Base-by-base conservation (phyloP, 306 rosid genomes). In the Glycine latifolia region DNA sequence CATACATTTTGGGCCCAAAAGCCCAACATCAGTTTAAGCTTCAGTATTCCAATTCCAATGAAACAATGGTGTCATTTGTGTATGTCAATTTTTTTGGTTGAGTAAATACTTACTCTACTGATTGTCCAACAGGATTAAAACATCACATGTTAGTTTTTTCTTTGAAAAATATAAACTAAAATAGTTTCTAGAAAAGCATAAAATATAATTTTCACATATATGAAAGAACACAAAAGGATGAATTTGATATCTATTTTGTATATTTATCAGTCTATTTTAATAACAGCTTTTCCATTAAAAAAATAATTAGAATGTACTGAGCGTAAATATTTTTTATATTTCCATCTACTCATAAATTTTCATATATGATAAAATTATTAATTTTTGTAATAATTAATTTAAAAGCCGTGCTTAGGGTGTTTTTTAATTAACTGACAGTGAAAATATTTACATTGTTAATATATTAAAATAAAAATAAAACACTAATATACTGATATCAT, bases 1-100 rank as follows among this genome's bases (percentile, higher is more conserved):
- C 31, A 26, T 26, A 26, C 14, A 0, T 17, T 35, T 82, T 41
- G 59, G 66, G 60, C 50, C 39, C 5, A 14, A 17, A 79, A 79
- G 77, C 83, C 83, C 77, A 70, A 56, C 0, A 33, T 10, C 16
- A n/a, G 7, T 46, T 17, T 48, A 20, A 46, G 58, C 2, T 17
- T 17, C 1, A 70, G 43, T 11, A 6, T 5, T 46, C 55, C 67
- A 26, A 26, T 35, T 31, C 67, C n/a, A 43, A 44, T 44, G 50
- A 66, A 66, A 66, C 71, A 20, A 59, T 20, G 33, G 33, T 3
- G 14, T 11, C 41, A 10, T 26, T 26, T 26, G 7, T 60, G 3
- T 60, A 10, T 0, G 37, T 1, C 39, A 26, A 26, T 26, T 1
- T 39, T 59, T 59, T 59, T 61, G 26, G 10, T 60, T 5, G 56